Percentiles rank a stretch among this genome's conserved stretches.
Evolutionary conservation across 768 basidiomycete species (phyloP).

Genomic region (Psilocybe cubensis): DNA sequence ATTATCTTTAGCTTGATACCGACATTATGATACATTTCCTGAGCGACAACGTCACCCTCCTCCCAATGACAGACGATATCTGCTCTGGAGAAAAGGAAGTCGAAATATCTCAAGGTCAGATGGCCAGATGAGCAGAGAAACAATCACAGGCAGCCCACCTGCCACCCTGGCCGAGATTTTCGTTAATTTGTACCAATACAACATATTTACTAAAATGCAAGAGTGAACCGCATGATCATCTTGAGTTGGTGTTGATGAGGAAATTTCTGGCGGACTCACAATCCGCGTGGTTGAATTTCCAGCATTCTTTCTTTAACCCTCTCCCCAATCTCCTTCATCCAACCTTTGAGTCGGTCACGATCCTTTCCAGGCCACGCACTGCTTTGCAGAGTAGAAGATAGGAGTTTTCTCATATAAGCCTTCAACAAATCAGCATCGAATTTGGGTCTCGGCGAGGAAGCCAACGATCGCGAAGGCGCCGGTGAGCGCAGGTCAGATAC

Average conservation of each 20-base stretch:
- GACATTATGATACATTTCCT: slow-evolving; percentile 83
- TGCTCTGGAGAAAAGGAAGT: slow-evolving; percentile 47
- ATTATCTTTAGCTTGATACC: slow-evolving; percentile 29
- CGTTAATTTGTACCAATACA: slow-evolving; percentile 82
- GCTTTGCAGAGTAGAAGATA: slow-evolving; percentile 68
- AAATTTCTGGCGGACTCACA: slow-evolving; percentile 53
- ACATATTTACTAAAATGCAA: slow-evolving; percentile 73
- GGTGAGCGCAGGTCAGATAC: slow-evolving; percentile 62
- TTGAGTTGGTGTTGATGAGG: not conserved
- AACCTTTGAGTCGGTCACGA: slow-evolving; percentile 66
- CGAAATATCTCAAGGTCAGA: slow-evolving; percentile 13
- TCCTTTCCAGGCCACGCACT: slow-evolving; percentile 73
- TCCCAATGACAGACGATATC: slow-evolving; percentile 90
- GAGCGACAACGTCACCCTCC: slow-evolving; percentile 75
- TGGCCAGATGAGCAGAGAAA: slow-evolving; percentile 6
- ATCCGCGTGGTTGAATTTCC: slow-evolving; percentile 79
- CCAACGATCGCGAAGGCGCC: slow-evolving; percentile 61
- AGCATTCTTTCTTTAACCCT: slow-evolving; percentile 87
- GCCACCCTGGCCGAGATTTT: slow-evolving; percentile 85
- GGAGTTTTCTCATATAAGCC: slow-evolving; percentile 81
- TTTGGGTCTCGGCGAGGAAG: slow-evolving; percentile 56
- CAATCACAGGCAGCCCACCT: slow-evolving; percentile 52
- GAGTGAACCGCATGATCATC: not conserved
- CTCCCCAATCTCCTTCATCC: slow-evolving; percentile 86
- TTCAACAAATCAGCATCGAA: slow-evolving; percentile 79